Evolutionary conservation across 2,329 filamentous ascomycete species (phyloP), one percentile per base, ranked within the genome.

Genomic region (Ceratocystis lukuohia): DNA sequence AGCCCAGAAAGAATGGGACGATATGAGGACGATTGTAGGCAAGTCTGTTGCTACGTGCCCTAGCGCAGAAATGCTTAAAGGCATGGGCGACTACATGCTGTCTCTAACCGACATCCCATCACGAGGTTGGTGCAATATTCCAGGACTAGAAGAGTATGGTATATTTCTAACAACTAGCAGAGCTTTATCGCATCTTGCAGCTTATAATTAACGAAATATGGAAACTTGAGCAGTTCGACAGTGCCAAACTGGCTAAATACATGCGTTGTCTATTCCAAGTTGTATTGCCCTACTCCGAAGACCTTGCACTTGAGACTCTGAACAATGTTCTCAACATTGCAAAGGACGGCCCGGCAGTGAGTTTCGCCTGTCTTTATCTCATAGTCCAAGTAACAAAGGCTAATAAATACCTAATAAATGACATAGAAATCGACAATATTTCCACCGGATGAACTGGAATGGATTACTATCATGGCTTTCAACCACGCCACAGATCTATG

Each of bases 191-290:
- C 1, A 80, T 77, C 0, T 77, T 91, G 67, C 82, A 87, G 61
- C 82, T 85, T 68, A 84, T 92, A 68, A 83, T 94, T 71, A 88
- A 89, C 71, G 78, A 84, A 61, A 85, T 88, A 20, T 87, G 84
- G 75, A 77, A 75, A 0, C 74, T 85, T 1, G 80, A 84, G 20
- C 71, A 74, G 0, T 84, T 86, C 57, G 80, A 87, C 69, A 78
- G 79, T 3, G 72, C 74, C 0, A 85, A 84, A 70, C 77, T 95
- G 0, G 83, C 88, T 6, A 88, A 87, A 71, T 96, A 94, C 77
- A 82, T 93, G 59, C 84, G 89, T 0, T 91, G 88, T 70, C 78
- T 94, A 1, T 88, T 93, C 69, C 87, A 88, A 69, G 78, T 84
- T 0, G 81, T 87, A 0, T 75, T 91, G 0, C 77, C 81, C 1